phyloP scores from a whole-genome alignment of 2,329 filamentous ascomycete genomes.

The Cryphonectria nitschkei region DNA sequence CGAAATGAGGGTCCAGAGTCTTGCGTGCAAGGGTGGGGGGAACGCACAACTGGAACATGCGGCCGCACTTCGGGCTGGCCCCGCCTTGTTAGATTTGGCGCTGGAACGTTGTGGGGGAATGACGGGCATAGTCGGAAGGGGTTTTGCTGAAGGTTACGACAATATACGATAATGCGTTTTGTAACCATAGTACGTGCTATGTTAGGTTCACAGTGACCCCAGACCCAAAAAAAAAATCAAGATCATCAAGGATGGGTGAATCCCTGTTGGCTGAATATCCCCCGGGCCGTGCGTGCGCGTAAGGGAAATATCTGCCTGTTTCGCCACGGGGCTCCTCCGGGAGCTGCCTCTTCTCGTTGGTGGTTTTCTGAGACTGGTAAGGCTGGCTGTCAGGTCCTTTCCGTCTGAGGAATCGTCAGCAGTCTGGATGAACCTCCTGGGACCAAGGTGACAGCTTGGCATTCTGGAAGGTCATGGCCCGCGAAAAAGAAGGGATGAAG shows the following conservation, averaged over 20 bases:
- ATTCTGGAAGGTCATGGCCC: background rate
- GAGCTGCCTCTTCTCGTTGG: slow-evolving; percentile 5
- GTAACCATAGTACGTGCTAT: no score
- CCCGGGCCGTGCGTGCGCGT: background rate
- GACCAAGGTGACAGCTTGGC: background rate
- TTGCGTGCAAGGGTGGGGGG: slow-evolving; percentile 8
- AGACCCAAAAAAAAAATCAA: background rate
- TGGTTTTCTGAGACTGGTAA: background rate
- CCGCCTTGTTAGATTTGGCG: slow-evolving; percentile 13
- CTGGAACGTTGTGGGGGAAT: slow-evolving; percentile 3
- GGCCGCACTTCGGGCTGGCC: background rate
- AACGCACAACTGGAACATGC: background rate
- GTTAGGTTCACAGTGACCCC: slow-evolving; percentile 23
- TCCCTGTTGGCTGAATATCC: background rate
- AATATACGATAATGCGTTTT: background rate
- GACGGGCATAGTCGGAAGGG: slow-evolving; percentile 14
- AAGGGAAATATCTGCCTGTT: background rate
- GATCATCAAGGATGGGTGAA: background rate
- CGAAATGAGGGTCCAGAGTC: background rate
- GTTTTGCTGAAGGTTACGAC: background rate
- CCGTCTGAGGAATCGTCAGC: background rate
- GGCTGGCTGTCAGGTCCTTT: background rate
- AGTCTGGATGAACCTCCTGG: background rate
- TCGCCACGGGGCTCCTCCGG: no score
- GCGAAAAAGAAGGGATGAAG: slow-evolving; percentile 22